Percentiles rank a stretch among this genome's conserved stretches.
phyloP scores from a whole-genome alignment of 2,329 filamentous ascomycete species.

The Pseudogymnoascus sp. region DNA sequence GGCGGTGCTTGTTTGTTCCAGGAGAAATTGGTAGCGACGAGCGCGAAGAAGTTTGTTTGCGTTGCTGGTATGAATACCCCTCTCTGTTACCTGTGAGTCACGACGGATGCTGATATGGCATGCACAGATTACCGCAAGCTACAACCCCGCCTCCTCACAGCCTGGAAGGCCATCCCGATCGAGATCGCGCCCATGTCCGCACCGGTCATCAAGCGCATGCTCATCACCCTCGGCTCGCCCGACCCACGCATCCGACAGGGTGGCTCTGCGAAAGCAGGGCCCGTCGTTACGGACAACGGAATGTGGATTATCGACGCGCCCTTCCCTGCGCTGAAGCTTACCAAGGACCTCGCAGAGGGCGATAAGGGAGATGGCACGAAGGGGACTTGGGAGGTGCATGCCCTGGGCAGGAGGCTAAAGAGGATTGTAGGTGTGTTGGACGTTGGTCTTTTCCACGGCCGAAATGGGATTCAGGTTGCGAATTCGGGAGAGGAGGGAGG shows the following conservation, averaged over 20 bases:
- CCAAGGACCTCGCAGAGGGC: constrained; percentile 40
- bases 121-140: constrained; percentile 80
- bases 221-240: constrained; percentile 64
- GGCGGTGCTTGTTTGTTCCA: constrained; percentile 97
- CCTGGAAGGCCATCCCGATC: constrained; percentile 83
- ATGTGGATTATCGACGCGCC: constrained; percentile 91
- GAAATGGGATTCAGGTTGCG: constrained; percentile 65
- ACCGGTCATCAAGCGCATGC: constrained; percentile 63
- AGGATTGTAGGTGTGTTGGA: constrained; percentile 80
- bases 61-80: constrained; percentile 57
- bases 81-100: background rate
- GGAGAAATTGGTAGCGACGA: constrained; percentile 87
- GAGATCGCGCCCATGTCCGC: constrained; percentile 85
- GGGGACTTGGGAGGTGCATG: constrained; percentile 73
- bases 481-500: constrained; percentile 51
- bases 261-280: constrained; percentile 68
- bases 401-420: constrained; percentile 67
- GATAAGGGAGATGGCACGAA: constrained; percentile 46
- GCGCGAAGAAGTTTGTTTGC: constrained; percentile 77
- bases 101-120: constrained; percentile 1
- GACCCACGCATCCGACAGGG: constrained; percentile 66
- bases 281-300: constrained; percentile 76
- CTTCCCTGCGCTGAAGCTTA: constrained; percentile 65
- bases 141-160: constrained; percentile 62
- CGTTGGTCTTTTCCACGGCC: constrained; percentile 80